A percentile compares a stretch with the other conserved stretches of the same genome.
These are phyloP conservation scores for Aspergillus thermomutatus DNA, from an alignment of 2,329 filamentous ascomycete genomes.

Conservation along the genomic window DNA sequence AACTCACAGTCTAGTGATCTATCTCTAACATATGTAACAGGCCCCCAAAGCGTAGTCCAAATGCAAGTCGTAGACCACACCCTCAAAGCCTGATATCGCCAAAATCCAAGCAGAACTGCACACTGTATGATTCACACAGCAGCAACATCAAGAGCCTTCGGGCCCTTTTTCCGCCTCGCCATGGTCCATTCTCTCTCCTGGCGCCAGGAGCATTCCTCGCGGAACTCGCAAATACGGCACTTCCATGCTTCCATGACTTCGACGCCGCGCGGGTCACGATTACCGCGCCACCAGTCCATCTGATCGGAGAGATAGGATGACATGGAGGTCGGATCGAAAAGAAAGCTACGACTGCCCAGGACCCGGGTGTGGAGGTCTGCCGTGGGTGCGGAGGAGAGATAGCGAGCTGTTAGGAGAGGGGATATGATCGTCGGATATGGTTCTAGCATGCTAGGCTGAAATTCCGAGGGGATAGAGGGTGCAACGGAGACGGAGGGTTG, in stretches of 20 bases:
- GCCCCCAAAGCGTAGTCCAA: background rate
- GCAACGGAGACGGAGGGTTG: slow-evolving; percentile 16
- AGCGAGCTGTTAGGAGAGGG: slow-evolving; percentile 43
- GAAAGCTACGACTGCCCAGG: slow-evolving; percentile 59
- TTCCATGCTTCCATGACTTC: slow-evolving; percentile 83
- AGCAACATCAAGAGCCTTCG: slow-evolving; percentile 9
- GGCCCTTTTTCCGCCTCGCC: slow-evolving; percentile 31
- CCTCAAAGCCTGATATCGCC: background rate
- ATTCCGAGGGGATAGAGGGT: slow-evolving; percentile 29
- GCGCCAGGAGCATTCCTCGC: slow-evolving; percentile 74
- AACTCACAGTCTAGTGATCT: background rate
- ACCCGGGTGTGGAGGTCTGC: slow-evolving; percentile 22
- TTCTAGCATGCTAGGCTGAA: slow-evolving; percentile 33
- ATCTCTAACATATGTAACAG: background rate
- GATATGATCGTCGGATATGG: slow-evolving; percentile 41
- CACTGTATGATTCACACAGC: background rate
- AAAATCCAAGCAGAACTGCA: background rate
- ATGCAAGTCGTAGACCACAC: background rate
- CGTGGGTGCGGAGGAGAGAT: slow-evolving; percentile 36
- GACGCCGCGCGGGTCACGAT: slow-evolving; percentile 70
- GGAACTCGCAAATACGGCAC: slow-evolving; percentile 81
- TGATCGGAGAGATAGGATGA: slow-evolving; percentile 64
- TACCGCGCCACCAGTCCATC: slow-evolving; percentile 85
- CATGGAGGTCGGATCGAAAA: slow-evolving; percentile 63
- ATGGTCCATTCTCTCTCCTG: slow-evolving; percentile 62